Conservation (phyloP, 2,329 filamentous ascomycete genomes). For the Elsinoe necatrix region DNA sequence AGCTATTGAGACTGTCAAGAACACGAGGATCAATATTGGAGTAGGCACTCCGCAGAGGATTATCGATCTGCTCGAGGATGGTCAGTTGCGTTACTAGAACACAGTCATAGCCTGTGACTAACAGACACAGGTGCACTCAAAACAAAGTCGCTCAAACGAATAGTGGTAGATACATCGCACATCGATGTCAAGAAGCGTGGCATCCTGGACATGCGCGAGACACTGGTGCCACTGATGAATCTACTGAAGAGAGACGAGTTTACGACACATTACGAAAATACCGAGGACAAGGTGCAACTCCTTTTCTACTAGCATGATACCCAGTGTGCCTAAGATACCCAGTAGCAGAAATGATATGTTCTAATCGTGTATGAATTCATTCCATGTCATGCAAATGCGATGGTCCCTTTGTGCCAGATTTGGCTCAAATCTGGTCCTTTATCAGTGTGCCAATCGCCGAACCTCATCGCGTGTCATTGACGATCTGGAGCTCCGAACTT, state of each 20-base stretch:
- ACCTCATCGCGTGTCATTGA: constrained; percentile 13
- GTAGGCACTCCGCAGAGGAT: constrained; percentile 83
- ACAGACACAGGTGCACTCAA: constrained; percentile 55
- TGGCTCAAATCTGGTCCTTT: not conserved
- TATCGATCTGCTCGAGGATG: constrained; percentile 72
- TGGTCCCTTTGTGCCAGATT: not conserved
- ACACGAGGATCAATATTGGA: constrained; percentile 65
- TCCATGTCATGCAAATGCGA: not conserved
- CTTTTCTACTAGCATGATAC: constrained; percentile 51
- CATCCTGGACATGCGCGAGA: constrained; percentile 91
- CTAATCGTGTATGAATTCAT: not conserved
- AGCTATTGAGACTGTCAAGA: constrained; percentile 66
- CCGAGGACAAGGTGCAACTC: constrained; percentile 46
- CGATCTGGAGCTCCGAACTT: constrained; percentile 12
- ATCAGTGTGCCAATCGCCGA: not conserved
- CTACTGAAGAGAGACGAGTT: constrained; percentile 65
- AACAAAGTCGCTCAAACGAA: constrained; percentile 60
- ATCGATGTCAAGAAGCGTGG: constrained; percentile 92
- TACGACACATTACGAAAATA: constrained; percentile 54
- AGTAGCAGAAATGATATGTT: not conserved
- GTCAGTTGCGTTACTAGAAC: constrained; percentile 39
- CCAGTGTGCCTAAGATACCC: not conserved
- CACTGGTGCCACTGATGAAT: constrained; percentile 68
- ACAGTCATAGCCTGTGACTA: constrained; percentile 15
- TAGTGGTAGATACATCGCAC: constrained; percentile 85